phyloP scores from a whole-genome alignment of 345 rosid species.

The Salix purpurea region DNA sequence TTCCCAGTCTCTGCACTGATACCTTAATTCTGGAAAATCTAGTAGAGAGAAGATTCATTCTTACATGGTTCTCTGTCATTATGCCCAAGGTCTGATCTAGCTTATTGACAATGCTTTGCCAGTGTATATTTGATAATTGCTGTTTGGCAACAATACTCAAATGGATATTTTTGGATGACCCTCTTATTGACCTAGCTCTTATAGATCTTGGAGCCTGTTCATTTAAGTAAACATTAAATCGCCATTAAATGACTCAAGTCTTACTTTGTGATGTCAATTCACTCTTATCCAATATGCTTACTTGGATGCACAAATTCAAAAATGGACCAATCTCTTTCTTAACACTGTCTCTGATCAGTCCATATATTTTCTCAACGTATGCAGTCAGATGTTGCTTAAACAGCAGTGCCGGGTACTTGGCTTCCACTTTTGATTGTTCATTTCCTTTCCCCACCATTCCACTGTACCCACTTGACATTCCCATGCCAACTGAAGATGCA shows the following conservation, averaged over 20 bases:
- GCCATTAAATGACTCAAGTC: not conserved
- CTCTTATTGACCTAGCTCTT: slow-evolving; percentile 41
- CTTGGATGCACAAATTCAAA: slow-evolving; percentile 60
- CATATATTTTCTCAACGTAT: slow-evolving; percentile 63
- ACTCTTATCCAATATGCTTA: slow-evolving; percentile 12
- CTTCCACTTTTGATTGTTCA: slow-evolving; percentile 51
- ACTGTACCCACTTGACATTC: slow-evolving; percentile 53
- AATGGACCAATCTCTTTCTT: slow-evolving; percentile 63
- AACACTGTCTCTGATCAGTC: slow-evolving; percentile 55
- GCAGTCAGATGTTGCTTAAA: slow-evolving; percentile 76
- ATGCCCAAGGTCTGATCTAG: slow-evolving; percentile 41
- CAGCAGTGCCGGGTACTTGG: slow-evolving; percentile 66
- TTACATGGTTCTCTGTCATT: slow-evolving; percentile 50
- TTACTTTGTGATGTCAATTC: not conserved
- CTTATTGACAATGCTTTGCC: slow-evolving; percentile 56
- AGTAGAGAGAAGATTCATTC: slow-evolving; percentile 13
- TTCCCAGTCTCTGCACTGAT: not conserved
- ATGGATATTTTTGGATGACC: slow-evolving; percentile 41
- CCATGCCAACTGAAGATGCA: slow-evolving; percentile 41
- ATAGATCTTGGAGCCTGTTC: slow-evolving; percentile 51
- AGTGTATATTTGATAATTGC: slow-evolving; percentile 54
- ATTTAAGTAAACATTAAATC: slow-evolving; percentile 10
- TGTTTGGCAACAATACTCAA: slow-evolving; percentile 40
- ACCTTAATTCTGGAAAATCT: not conserved
- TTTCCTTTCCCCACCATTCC: slow-evolving; percentile 48